Conservation (phyloP, 2,329 filamentous ascomycete genomes). For the Fusarium xyrophilum region DNA sequence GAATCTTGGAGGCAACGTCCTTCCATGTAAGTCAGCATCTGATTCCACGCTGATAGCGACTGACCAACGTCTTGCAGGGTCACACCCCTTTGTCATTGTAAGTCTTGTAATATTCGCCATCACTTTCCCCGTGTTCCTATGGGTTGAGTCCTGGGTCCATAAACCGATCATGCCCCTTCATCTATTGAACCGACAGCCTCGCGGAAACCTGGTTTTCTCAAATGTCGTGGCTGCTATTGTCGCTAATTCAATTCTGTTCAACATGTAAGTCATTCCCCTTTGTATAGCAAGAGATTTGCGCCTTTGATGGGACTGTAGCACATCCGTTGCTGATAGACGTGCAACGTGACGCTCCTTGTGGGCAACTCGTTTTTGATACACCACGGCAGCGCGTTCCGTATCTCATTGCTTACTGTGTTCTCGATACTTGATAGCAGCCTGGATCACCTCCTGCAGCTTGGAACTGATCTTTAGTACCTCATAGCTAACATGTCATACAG, state of each 20-base stretch:
- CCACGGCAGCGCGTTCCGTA: neutral
- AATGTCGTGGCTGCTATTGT: conserved; percentile 62
- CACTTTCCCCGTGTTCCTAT: conserved; percentile 59
- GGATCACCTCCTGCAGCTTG: neutral
- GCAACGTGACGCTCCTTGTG: neutral
- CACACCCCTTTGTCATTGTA: conserved; percentile 63
- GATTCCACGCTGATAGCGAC: neutral
- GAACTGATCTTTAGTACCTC: neutral
- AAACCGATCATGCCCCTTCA: conserved; percentile 67
- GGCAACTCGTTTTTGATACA: neutral
- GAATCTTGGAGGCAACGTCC: conserved; percentile 68
- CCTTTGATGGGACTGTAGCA: neutral
- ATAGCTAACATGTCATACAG: conserved; percentile 43
- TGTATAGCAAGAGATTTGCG: neutral
- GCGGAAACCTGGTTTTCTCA: conserved; percentile 64
- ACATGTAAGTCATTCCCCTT: conserved; percentile 53
- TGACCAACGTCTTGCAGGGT: conserved; percentile 51
- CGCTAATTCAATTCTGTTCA: conserved; percentile 64
- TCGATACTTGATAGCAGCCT: neutral
- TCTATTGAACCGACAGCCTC: conserved; percentile 57
- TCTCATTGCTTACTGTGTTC: neutral
- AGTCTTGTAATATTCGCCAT: conserved; percentile 58
- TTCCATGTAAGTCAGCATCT: conserved; percentile 57
- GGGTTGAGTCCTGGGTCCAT: conserved; percentile 56
- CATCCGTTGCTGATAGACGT: neutral